Percentiles rank a stretch among this genome's conserved stretches.
Evolutionary conservation across 805 yeast species (phyloP).

Genomic region (Sugiyamaella floridensis): DNA sequence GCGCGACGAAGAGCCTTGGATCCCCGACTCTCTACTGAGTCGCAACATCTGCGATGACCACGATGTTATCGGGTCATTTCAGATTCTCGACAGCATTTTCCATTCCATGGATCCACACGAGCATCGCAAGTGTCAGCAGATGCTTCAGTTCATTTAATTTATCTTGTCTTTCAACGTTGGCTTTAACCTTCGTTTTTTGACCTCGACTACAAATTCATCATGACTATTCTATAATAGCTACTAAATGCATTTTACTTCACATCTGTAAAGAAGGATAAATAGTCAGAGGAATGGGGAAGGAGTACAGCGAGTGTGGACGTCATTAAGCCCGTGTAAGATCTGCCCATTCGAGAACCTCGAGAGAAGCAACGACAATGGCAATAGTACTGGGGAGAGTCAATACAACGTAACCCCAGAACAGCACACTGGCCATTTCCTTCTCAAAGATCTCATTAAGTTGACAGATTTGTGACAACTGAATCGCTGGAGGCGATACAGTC

Average conservation of each 20-base stretch:
- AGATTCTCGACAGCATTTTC: too few relatives aligned
- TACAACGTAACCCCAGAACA: conserved; percentile 62
- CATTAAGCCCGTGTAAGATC: conserved; percentile 19
- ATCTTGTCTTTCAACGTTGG: too few relatives aligned
- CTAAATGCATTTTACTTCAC: neutral
- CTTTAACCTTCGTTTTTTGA: too few relatives aligned
- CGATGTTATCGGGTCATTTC: too few relatives aligned
- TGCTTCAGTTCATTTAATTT: too few relatives aligned
- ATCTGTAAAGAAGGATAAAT: neutral
- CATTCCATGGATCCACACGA: too few relatives aligned
- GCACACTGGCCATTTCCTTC: conserved; percentile 56
- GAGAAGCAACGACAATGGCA: conserved; percentile 45
- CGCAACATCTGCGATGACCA: too few relatives aligned
- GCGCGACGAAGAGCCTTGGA: neutral
- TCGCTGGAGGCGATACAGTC: conserved; percentile 61
- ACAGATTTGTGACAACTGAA: conserved; percentile 58
- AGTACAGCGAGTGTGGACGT: too few relatives aligned
- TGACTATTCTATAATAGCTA: too few relatives aligned
- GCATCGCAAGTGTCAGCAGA: too few relatives aligned
- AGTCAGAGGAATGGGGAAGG: neutral
- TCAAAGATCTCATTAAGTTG: conserved; percentile 55
- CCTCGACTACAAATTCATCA: too few relatives aligned
- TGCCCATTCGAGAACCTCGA: conserved; percentile 52
- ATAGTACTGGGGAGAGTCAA: conserved; percentile 55
- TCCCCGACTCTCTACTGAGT: neutral